A percentile compares a stretch with the other conserved stretches of the same genome.
These are phyloP conservation scores for Thraustochytrium striatum DNA, from an alignment of 352 stramenopile genomes.

Conservation along the genomic window DNA sequence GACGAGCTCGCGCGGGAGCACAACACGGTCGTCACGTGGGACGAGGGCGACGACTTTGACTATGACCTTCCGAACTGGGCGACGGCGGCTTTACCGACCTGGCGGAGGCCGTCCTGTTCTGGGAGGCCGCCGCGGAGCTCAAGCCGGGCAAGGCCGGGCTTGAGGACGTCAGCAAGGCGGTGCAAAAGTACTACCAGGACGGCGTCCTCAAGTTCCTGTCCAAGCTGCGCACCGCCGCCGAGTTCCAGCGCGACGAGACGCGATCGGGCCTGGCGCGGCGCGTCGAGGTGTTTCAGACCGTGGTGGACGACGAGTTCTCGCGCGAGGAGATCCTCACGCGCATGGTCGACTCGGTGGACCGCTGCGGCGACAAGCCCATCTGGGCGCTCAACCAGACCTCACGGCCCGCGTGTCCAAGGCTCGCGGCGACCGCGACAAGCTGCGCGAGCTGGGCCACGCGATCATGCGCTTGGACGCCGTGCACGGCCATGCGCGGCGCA, in stretches of 20 bases:
- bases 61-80: too few species aligned
- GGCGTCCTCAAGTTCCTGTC: background rate
- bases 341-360: background rate
- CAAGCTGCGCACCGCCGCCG: background rate
- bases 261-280: background rate
- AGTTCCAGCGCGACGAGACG: background rate
- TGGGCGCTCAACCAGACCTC: background rate
- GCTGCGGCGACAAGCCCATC: background rate
- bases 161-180: background rate
- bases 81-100: constrained; percentile 10
- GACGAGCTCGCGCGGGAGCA: too few species aligned
- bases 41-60: too few species aligned
- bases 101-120: background rate
- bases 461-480: background rate
- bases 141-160: constrained; percentile 1
- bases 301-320: background rate
- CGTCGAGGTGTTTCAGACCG: background rate
- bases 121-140: constrained; percentile 2
- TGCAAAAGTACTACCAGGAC: background rate
- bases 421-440: background rate
- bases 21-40: too few species aligned
- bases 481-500: background rate
- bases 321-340: background rate
- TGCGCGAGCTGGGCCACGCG: background rate
- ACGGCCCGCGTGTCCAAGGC: background rate